Evolutionary conservation across 192 early-diverging fungal genomes (phyloP), one percentile per base, ranked within the genome.

Genomic region (Chytriomyces sp.): DNA sequence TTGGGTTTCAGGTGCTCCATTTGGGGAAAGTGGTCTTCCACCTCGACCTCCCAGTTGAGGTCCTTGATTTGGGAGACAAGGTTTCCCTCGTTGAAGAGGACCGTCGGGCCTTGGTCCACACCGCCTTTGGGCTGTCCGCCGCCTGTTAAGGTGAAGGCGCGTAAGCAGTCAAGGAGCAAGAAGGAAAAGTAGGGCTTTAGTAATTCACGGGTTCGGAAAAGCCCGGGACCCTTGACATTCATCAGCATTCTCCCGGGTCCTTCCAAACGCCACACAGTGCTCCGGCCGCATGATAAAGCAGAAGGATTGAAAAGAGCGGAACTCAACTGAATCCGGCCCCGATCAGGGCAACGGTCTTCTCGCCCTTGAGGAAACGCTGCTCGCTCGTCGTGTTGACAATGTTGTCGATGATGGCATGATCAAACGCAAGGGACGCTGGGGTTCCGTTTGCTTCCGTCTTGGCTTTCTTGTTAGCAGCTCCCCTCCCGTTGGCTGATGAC

Each of bases 81-180:
- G 26, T 55, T 55, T 54, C 94, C 94, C 75, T 89, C 89, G 71
- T 94, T 91, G 38, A 96, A 76, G 64, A 98, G 80, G 67, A 87
- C 87, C 14, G 90, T 80, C 5, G 94, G 94, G 25, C 94, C 96
- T 55, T 88, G 85, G 70, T 98, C 94, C 5, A 96, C 94, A 64
- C 96, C 96, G 60, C 85, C 85, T 78, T 90, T 89, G 59, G 92
- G 92, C 87, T 94, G 77, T 6, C 76, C 74, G 38, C 74, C 74
- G 56, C 34, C 71, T 60, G 64, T 28, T 2, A n/a, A 37, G 49
- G 28, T 6, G 58, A 10, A 60, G 25, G 6, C 55, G 55, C 55
- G 55, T 30, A 6, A 25, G 8, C 7, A 57, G n/a, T 49, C 10
- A 49, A 49, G 12, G 12, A 49, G n/a, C 10, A 49, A 49, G n/a